Conservation (phyloP, 768 basidiomycete genomes). For the Leccinellum luteum region DNA sequence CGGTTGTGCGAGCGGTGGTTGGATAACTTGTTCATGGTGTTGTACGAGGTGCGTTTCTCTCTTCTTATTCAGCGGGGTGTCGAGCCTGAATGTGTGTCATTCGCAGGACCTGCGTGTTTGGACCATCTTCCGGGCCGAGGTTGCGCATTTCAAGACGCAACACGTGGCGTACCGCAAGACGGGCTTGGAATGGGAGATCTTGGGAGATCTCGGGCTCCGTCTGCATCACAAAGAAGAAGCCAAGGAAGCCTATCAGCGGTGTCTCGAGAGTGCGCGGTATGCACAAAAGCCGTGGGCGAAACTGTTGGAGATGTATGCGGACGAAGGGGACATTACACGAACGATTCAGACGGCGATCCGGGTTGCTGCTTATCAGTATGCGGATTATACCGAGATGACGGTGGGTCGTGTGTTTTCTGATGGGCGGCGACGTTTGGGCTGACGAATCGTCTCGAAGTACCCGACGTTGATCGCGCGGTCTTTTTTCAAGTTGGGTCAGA, state of each 20-base stretch:
- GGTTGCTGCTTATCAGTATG: conserved; percentile 88
- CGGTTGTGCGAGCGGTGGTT: conserved; percentile 96
- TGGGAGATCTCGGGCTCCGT: conserved; percentile 91
- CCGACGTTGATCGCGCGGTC: conserved; percentile 87
- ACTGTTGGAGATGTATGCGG: conserved; percentile 94
- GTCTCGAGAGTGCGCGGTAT: conserved; percentile 83
- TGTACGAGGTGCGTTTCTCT: conserved; percentile 74
- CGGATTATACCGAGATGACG: conserved; percentile 86
- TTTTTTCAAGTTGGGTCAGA: conserved; percentile 90
- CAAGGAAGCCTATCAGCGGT: conserved; percentile 95
- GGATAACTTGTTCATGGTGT: conserved; percentile 96
- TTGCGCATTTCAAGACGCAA: conserved; percentile 98
- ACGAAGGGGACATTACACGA: conserved; percentile 91
- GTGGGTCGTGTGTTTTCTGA: conserved; percentile 43
- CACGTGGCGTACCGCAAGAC: conserved; percentile 98
- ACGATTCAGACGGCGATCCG: conserved; percentile 90
- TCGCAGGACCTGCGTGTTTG: conserved; percentile 88
- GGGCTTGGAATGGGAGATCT: conserved; percentile 95
- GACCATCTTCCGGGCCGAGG: conserved; percentile 98
- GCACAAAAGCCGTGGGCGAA: conserved; percentile 92
- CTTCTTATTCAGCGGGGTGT: neutral
- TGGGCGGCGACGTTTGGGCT: neutral
- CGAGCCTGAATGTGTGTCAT: neutral
- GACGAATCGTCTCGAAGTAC: conserved; percentile 43
- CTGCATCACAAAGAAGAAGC: conserved; percentile 97